Conservation (phyloP, 345 rosid genomes). For the Murraya paniculata region DNA sequence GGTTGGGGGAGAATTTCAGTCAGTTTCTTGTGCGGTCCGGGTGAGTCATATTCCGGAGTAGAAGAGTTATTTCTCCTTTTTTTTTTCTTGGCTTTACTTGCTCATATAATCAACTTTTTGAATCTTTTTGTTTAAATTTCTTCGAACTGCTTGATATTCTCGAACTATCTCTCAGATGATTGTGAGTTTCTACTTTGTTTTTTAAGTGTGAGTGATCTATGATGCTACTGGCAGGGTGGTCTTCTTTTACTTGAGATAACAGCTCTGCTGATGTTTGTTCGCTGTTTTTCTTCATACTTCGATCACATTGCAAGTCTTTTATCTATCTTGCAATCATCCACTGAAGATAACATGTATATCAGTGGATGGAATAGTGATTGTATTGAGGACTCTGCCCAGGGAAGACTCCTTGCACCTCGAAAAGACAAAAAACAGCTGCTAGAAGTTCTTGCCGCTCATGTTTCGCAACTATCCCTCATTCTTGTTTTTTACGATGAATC, state of each 20-base stretch:
- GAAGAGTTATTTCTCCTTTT: constrained; percentile 6
- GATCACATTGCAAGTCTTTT: constrained; percentile 30
- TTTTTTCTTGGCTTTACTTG: constrained; percentile 13
- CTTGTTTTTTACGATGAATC: constrained; percentile 56
- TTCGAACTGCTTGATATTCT: background rate
- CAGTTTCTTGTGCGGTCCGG: constrained; percentile 55
- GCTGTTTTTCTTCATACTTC: constrained; percentile 43
- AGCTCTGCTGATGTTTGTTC: constrained; percentile 48
- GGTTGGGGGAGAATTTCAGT: constrained; percentile 52
- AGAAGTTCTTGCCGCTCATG: constrained; percentile 43
- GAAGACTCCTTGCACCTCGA: constrained; percentile 24
- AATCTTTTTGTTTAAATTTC: background rate
- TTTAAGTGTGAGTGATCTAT: constrained; percentile 28
- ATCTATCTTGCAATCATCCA: constrained; percentile 32
- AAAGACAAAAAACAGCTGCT: constrained; percentile 33
- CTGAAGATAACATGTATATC: constrained; percentile 21
- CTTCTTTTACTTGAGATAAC: constrained; percentile 57
- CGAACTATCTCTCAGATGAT: constrained; percentile 1
- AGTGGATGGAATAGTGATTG: constrained; percentile 20
- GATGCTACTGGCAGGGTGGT: constrained; percentile 73
- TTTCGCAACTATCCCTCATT: constrained; percentile 56
- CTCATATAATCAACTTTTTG: background rate
- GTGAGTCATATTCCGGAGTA: constrained; percentile 34
- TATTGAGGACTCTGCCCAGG: constrained; percentile 21
- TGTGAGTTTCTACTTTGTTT: constrained; percentile 1